Percentiles rank a stretch among this genome's conserved stretches.
These are phyloP conservation scores for Trametes sp. DNA, from an alignment of 1,284 basidiomycete genomes.

Conservation along the genomic window DNA sequence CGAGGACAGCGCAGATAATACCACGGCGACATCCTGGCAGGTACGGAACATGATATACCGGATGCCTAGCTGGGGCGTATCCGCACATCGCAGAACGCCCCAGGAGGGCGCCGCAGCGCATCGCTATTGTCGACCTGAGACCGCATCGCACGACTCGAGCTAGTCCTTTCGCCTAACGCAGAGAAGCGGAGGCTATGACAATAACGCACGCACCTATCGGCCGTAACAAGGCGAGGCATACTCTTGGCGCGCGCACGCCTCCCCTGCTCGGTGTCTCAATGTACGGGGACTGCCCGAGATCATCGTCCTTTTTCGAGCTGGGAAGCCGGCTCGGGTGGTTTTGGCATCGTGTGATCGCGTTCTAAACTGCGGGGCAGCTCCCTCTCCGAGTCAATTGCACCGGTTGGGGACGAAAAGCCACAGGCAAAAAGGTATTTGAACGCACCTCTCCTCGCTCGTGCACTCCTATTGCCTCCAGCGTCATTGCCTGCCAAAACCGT, in stretches of 20 bases:
- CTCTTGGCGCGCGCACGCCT: neutral
- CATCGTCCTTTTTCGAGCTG: neutral
- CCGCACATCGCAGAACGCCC: neutral
- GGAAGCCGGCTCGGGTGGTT: neutral
- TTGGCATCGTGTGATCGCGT: neutral
- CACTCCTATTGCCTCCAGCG: neutral
- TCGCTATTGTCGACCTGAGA: neutral
- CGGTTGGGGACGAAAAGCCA: neutral
- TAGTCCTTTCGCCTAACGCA: neutral
- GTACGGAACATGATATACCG: neutral
- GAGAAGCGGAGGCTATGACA: neutral
- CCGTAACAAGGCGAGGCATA: neutral
- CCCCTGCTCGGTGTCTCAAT: neutral
- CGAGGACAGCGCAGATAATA: neutral
- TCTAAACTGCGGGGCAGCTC: neutral
- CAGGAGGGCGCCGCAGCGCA: neutral
- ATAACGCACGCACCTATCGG: neutral
- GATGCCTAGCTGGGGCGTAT: neutral
- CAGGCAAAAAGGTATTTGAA: neutral
- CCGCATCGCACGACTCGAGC: neutral
- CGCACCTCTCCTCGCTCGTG: neutral
- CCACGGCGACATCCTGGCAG: neutral
- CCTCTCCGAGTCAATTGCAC: neutral
- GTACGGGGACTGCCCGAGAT: neutral
- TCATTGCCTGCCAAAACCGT: neutral